A percentile compares a stretch with the other conserved stretches of the same genome.
These are phyloP conservation scores for Picea glauca DNA, from an alignment of 75 land plant species.

Conservation along the genomic window DNA sequence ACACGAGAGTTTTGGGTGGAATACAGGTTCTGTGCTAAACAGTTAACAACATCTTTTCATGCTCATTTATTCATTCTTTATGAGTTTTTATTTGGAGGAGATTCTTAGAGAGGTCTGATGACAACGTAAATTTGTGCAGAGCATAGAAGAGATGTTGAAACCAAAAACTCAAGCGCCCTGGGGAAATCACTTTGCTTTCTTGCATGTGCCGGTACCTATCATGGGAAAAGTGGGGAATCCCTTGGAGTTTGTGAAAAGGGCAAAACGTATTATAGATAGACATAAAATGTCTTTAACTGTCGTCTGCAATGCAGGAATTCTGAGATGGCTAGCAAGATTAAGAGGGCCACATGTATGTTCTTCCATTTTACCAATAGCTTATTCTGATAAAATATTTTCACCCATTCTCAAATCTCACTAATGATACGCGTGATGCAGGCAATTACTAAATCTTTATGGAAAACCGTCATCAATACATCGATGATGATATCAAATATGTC, in stretches of 20 bases:
- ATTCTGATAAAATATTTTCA: too few relatives aligned
- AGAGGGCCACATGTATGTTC: not conserved
- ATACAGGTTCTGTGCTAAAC: not conserved
- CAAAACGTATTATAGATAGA: not conserved
- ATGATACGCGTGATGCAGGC: not conserved
- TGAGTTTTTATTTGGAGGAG: too few relatives aligned
- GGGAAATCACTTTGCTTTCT: slow-evolving; percentile 1
- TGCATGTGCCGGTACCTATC: not conserved
- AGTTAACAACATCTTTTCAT: too few relatives aligned
- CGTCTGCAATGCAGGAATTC: not conserved
- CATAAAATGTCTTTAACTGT: not conserved
- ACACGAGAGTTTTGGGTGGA: not conserved
- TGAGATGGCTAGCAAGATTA: not conserved
- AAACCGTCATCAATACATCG: slow-evolving; percentile 17
- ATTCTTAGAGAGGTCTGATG: not conserved
- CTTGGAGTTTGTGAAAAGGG: not conserved
- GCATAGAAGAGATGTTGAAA: not conserved
- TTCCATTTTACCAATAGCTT: too few relatives aligned
- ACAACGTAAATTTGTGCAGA: not conserved
- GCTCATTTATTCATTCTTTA: not conserved
- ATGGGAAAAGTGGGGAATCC: not conserved
- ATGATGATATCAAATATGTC: slow-evolving; percentile 39
- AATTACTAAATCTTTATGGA: not conserved
- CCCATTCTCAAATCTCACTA: too few relatives aligned
- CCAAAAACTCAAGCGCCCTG: not conserved